Percentiles rank a stretch among this genome's conserved stretches.
These are phyloP conservation scores for Apiotrichum siamense DNA, from an alignment of 1,284 basidiomycete species.

Conservation along the genomic window DNA sequence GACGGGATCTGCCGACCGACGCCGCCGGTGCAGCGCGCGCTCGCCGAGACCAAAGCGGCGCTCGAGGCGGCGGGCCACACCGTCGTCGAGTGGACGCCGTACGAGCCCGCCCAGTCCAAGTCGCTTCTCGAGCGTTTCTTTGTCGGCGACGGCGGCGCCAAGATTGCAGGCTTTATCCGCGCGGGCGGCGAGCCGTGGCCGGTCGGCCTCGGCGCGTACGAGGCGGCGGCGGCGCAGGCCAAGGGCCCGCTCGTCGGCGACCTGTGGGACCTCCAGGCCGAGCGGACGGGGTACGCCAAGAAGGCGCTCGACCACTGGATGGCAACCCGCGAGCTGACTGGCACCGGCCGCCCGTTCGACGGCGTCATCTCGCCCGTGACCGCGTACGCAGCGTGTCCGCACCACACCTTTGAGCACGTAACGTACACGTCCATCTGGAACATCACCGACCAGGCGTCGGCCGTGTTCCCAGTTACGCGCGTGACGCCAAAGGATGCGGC, in stretches of 20 bases:
- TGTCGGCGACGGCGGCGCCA: conserved; percentile 35
- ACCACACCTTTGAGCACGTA: conserved; percentile 27
- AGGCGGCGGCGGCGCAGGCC: conserved; percentile 13
- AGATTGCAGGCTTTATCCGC: conserved; percentile 28
- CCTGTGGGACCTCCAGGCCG: conserved; percentile 31
- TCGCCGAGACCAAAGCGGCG: conserved; percentile 56
- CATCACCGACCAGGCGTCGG: conserved; percentile 34
- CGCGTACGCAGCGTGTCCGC: conserved; percentile 26
- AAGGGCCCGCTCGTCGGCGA: conserved; percentile 24
- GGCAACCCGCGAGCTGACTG: conserved; percentile 22
- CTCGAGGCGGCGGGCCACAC: conserved; percentile 62
- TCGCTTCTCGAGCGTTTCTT: conserved; percentile 30
- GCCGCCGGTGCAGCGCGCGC: conserved; percentile 61
- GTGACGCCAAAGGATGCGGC: conserved; percentile 51
- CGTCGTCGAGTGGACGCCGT: conserved; percentile 46
- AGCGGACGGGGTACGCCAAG: conserved; percentile 28
- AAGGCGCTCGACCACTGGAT: conserved; percentile 32
- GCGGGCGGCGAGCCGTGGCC: conserved; percentile 32
- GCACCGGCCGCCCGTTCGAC: conserved; percentile 38
- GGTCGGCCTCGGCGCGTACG: conserved; percentile 20
- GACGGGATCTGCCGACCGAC: conserved; percentile 59
- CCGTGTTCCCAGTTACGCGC: conserved; percentile 62
- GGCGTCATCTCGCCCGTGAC: conserved; percentile 33
- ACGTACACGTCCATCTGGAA: conserved; percentile 41
- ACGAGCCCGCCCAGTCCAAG: conserved; percentile 15